These are phyloP conservation scores for Chaetoscypha palmicola DNA, from an alignment of 2,329 filamentous ascomycete species.

Conservation along the genomic window DNA sequence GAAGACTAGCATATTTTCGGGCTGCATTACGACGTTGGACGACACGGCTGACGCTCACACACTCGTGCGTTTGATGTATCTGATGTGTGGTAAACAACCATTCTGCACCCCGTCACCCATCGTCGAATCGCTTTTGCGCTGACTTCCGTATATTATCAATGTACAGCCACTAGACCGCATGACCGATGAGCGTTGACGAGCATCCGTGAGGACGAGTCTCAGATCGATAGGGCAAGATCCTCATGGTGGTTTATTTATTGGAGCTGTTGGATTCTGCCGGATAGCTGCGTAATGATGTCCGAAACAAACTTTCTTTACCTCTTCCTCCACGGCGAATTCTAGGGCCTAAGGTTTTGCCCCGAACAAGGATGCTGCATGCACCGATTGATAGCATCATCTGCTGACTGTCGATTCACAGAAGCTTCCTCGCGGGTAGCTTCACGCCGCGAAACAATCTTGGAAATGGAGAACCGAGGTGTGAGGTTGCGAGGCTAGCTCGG, in stretches of 20 bases:
- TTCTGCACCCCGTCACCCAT: too few species aligned
- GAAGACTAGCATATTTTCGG: conserved; percentile 11
- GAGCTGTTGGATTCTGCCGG: conserved; percentile 19
- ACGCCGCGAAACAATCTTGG: too few species aligned
- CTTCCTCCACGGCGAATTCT: neutral
- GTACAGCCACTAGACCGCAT: too few species aligned
- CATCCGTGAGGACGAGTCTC: neutral
- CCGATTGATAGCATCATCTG: conserved; percentile 1
- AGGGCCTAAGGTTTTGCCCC: neutral
- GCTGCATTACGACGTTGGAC: conserved; percentile 25
- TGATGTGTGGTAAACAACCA: conserved; percentile 1
- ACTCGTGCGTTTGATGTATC: conserved; percentile 10
- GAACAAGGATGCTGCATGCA: conserved; percentile 1
- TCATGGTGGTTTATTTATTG: conserved; percentile 8
- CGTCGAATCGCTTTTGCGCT: too few species aligned
- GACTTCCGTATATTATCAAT: too few species aligned
- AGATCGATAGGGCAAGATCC: conserved; percentile 15
- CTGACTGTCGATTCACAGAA: neutral
- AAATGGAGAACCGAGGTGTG: too few species aligned
- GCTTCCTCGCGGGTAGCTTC: neutral
- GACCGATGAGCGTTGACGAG: too few species aligned
- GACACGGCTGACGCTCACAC: conserved; percentile 16
- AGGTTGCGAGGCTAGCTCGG: neutral
- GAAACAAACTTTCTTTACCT: conserved; percentile 7
- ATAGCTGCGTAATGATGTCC: conserved; percentile 14